Percentiles rank a stretch among this genome's conserved stretches.
Conservation (phyloP, 345 rosid genomes). For the Eucalyptus polybractea region DNA sequence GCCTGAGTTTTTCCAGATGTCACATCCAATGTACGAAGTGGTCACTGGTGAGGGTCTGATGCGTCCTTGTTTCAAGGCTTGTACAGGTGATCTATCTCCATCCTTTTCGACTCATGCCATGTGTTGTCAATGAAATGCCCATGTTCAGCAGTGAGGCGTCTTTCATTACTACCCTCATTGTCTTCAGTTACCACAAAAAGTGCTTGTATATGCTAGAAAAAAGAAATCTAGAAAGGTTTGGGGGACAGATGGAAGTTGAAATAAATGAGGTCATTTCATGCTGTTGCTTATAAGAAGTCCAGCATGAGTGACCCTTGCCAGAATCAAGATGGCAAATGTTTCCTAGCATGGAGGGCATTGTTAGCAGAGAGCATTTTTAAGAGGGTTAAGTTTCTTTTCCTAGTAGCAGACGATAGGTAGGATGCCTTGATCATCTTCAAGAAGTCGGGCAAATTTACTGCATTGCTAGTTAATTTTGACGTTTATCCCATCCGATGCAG, state of each 20-base stretch:
- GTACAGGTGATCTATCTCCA: conserved; percentile 34
- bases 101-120: background rate
- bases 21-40: conserved; percentile 91
- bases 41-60: conserved; percentile 91
- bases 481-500: background rate
- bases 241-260: background rate
- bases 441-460: background rate
- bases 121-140: background rate
- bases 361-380: background rate
- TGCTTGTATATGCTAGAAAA: background rate
- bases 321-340: background rate
- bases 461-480: background rate
- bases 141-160: background rate
- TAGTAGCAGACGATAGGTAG: background rate
- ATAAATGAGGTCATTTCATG: background rate
- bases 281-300: background rate
- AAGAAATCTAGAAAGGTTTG: background rate
- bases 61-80: conserved; percentile 96
- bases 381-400: background rate
- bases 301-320: background rate
- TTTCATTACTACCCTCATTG: background rate
- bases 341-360: background rate
- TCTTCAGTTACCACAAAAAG: background rate
- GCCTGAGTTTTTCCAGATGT: conserved; percentile 98
- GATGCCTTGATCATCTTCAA: background rate